Conservation (phyloP, 148 eudicot species). For the Rhododendron griersonianum region DNA sequence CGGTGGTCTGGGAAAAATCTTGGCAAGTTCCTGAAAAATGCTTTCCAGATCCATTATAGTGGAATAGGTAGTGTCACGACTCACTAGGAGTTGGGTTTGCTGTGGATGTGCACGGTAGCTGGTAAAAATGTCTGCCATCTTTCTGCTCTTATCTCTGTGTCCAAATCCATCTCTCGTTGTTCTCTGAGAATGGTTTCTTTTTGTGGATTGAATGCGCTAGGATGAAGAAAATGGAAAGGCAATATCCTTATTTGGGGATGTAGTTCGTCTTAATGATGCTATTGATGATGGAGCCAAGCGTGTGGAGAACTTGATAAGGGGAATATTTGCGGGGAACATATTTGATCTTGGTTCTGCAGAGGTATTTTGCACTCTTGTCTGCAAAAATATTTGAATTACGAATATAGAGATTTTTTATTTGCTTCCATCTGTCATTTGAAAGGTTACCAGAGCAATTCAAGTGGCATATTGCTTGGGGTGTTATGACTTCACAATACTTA, state of each 20-base stretch:
- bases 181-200: slow-evolving; percentile 4
- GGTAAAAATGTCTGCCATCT: not conserved
- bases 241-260: slow-evolving; percentile 66
- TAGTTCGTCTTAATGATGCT: slow-evolving; percentile 75
- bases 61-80: not conserved
- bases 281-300: slow-evolving; percentile 78
- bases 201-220: slow-evolving; percentile 31
- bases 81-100: not conserved
- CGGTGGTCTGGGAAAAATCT: not conserved
- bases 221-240: slow-evolving; percentile 98
- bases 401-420: not conserved
- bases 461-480: not conserved
- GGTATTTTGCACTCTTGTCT: slow-evolving; percentile 43
- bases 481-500: not conserved
- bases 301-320: slow-evolving; percentile 76
- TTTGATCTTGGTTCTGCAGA: slow-evolving; percentile 99
- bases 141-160: not conserved
- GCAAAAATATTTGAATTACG: not conserved
- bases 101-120: not conserved
- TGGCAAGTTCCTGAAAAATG: no score
- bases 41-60: not conserved
- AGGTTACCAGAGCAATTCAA: not conserved
- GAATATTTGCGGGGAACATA: slow-evolving; percentile 95
- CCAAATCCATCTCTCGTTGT: not conserved
- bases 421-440: not conserved